Conservation (phyloP, 768 basidiomycete genomes). For the Calocybe gangraenosa region DNA sequence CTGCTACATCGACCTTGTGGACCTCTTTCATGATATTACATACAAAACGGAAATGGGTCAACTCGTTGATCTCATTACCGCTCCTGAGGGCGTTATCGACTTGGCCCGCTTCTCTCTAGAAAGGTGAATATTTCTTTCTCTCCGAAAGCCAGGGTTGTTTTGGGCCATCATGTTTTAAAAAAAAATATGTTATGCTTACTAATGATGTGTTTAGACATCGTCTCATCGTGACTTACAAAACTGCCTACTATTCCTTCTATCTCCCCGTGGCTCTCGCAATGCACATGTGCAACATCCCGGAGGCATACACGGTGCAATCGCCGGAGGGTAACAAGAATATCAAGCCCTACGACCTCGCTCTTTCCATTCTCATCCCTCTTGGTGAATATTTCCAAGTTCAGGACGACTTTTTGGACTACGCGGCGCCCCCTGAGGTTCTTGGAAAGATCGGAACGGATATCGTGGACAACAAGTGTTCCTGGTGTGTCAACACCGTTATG, state of each 20-base stretch:
- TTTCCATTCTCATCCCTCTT: conserved; percentile 81
- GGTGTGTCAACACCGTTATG: conserved; percentile 91
- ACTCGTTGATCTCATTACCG: conserved; percentile 92
- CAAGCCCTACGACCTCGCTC: conserved; percentile 68
- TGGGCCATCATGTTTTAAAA: neutral
- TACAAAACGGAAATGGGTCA: conserved; percentile 97
- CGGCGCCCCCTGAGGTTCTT: conserved; percentile 84
- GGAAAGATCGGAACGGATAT: conserved; percentile 99
- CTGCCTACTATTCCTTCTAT: conserved; percentile 97
- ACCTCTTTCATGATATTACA: conserved; percentile 86
- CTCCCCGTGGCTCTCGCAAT: conserved; percentile 95
- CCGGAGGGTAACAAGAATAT: conserved; percentile 21
- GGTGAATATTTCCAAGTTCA: conserved; percentile 99
- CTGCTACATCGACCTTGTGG: conserved; percentile 87
- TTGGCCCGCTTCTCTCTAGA: conserved; percentile 83
- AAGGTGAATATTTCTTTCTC: conserved; percentile 43
- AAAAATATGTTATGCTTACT: too few species aligned
- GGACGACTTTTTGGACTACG: conserved; percentile 95
- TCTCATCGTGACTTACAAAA: conserved; percentile 95
- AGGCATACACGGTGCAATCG: conserved; percentile 32
- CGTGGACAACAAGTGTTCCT: conserved; percentile 97
- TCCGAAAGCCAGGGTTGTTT: neutral
- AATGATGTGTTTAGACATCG: conserved; percentile 64
- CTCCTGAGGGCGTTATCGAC: conserved; percentile 87
- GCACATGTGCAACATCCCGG: conserved; percentile 66